Percentiles rank a stretch among this genome's conserved stretches.
Conservation (phyloP, 108 stramenopile species). For the Nannochloropsis oceanica region DNA sequence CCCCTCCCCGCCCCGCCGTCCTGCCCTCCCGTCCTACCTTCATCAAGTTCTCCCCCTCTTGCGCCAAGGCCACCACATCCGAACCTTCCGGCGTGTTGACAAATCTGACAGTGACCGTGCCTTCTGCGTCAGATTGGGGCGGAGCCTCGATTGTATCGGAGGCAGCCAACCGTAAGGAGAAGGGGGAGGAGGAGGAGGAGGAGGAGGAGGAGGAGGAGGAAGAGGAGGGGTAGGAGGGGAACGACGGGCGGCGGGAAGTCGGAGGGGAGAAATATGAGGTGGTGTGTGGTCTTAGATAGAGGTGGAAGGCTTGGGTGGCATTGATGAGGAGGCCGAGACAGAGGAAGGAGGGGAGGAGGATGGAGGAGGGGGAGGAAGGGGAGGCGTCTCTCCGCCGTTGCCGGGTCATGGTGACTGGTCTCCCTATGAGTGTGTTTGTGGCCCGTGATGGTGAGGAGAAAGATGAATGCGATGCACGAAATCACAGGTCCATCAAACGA, state of each 20-base stretch:
- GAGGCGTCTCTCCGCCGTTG: neutral
- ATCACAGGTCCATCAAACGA: too few species aligned
- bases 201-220: neutral
- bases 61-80: conserved; percentile 4
- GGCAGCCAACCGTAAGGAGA: neutral
- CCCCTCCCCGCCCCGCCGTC: neutral
- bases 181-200: neutral
- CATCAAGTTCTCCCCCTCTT: conserved; percentile 2
- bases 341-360: neutral
- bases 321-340: neutral
- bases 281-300: neutral
- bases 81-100: conserved; percentile 21
- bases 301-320: neutral
- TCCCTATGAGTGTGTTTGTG: too few species aligned
- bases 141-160: too few species aligned
- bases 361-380: neutral
- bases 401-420: neutral
- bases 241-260: neutral
- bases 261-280: neutral
- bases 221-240: neutral
- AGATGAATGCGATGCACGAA: too few species aligned
- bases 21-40: conserved; percentile 1
- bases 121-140: neutral
- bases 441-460: too few species aligned
- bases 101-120: conserved; percentile 9